Percentiles rank a stretch among this genome's conserved stretches.
Conservation (phyloP, 768 basidiomycete species). For the Suillus lakei region DNA sequence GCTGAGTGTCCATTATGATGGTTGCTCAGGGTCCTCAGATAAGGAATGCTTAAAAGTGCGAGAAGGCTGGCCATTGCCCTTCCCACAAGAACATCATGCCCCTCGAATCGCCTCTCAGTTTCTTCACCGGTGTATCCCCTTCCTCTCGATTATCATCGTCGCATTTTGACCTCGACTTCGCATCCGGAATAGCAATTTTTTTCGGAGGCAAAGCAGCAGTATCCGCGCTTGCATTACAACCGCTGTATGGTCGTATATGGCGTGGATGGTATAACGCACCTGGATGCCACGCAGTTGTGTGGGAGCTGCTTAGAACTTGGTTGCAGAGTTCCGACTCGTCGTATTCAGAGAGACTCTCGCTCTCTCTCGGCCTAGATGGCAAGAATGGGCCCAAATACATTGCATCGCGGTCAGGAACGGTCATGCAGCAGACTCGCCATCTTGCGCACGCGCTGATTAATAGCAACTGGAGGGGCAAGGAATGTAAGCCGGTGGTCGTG, state of each 20-base stretch:
- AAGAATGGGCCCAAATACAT: constrained; percentile 65
- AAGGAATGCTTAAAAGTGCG: background rate
- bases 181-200: constrained; percentile 28
- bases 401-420: constrained; percentile 67
- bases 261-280: constrained; percentile 41
- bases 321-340: constrained; percentile 22
- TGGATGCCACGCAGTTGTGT: constrained; percentile 32
- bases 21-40: too few species aligned
- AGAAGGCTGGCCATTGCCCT: background rate
- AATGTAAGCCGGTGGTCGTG: constrained; percentile 10
- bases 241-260: constrained; percentile 30
- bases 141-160: background rate
- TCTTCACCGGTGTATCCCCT: background rate
- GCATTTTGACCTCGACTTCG: constrained; percentile 17
- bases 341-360: constrained; percentile 22
- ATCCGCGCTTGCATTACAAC: constrained; percentile 34
- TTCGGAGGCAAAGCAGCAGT: constrained; percentile 38
- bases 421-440: constrained; percentile 47
- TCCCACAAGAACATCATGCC: background rate
- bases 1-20: background rate
- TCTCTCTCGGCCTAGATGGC: constrained; percentile 20
- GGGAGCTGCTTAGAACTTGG: constrained; percentile 19
- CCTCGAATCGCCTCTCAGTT: background rate
- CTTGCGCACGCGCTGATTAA: constrained; percentile 55
- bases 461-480: constrained; percentile 15